A percentile compares a stretch with the other conserved stretches of the same genome.
These are phyloP conservation scores for Butyriboletus loyo DNA, from an alignment of 768 basidiomycete species.

Conservation along the genomic window DNA sequence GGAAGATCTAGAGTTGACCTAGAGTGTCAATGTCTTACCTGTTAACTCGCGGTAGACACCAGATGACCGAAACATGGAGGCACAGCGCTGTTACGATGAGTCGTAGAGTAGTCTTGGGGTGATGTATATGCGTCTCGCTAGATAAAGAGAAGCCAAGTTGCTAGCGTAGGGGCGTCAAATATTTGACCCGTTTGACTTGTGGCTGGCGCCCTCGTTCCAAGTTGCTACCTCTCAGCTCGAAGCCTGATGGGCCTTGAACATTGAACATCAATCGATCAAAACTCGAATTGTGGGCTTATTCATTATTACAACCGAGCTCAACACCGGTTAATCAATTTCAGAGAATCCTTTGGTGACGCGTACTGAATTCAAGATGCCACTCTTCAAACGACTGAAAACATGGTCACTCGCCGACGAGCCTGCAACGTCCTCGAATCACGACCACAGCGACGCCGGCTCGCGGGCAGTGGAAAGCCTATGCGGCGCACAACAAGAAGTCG, in stretches of 20 bases:
- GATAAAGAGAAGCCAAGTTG: no score
- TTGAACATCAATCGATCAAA: neutral
- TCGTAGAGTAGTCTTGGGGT: no score
- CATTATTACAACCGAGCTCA: neutral
- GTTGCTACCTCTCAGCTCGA: neutral
- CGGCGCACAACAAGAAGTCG: conserved; percentile 19
- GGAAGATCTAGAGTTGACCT: no score
- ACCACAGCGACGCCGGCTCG: conserved; percentile 1
- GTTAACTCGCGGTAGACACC: no score
- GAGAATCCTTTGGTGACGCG: neutral
- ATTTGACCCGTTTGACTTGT: neutral
- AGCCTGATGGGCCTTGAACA: no score
- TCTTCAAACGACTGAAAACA: conserved; percentile 32
- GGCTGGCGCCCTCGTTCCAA: neutral
- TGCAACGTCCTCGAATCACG: conserved; percentile 10
- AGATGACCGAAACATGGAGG: no score
- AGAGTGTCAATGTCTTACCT: no score
- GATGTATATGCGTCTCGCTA: no score
- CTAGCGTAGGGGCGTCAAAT: no score
- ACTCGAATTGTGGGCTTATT: neutral
- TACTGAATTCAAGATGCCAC: conserved; percentile 27
- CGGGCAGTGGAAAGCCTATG: conserved; percentile 3
- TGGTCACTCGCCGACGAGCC: conserved; percentile 21
- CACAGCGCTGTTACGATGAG: no score
- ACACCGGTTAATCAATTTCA: neutral